Evolutionary conservation across 768 basidiomycete species (phyloP), one percentile per base, ranked within the genome.

Genomic region (Boletus coccyginus): DNA sequence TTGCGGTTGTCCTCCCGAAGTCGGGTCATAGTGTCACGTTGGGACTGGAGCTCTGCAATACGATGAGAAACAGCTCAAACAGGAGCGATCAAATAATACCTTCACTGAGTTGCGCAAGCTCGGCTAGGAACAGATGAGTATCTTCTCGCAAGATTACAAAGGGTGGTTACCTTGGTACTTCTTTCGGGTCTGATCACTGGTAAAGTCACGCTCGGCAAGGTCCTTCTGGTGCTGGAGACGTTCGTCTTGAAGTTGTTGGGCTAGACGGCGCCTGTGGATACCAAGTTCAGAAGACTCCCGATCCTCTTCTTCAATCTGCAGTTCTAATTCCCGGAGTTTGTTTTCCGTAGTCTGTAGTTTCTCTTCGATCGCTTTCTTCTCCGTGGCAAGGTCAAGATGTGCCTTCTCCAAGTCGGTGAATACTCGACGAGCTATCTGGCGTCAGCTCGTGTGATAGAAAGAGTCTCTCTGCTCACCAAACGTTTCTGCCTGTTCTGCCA

Each of bases 1-100:
- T 88, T 90, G 57, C 89, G 81, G 64, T 87, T 90, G 51, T 92
- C 91, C 66, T 92, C 90, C 2, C 89, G 87, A 21, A 90, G 76
- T 13, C 88, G 80, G 55, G 84, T 92, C 68, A 92, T 80, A 46
- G 77, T 80, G 50, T 91, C 91, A 21, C 88, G 81, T 62, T 92
- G 88, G 1, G 86, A 83, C 72, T 90, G 87, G 19, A 92, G 75
- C 64, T 92, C 90, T 90, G 17, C 21, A 47, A 36, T 19, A 55
- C 2, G 6, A 14, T 69, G 8, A 66, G 63, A 50, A 51, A 14
- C 7, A 2, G 8, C 9, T 14, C 6, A 29, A 52, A 27, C 52
- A 39, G 41, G 31, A 13, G 11, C 35, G 24, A 49, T 58, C 16
- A 46, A 27, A 41, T 57, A 67, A 50, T 60, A 87, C 89, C 89